phyloP scores from a whole-genome alignment of 2,329 filamentous ascomycete species.

The Aspergillus alliaceus region DNA sequence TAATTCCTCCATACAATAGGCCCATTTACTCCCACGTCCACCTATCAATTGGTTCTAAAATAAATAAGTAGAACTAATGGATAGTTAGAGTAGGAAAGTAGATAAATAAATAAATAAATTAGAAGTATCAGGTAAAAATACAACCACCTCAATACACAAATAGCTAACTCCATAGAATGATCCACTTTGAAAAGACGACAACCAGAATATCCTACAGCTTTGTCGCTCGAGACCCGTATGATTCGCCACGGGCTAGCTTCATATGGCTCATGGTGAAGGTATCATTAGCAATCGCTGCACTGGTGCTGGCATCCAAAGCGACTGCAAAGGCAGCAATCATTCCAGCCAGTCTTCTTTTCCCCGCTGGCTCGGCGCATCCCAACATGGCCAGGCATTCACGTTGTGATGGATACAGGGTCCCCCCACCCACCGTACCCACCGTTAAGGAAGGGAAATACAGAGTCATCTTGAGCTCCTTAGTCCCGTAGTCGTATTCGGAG shows the following conservation, averaged over 20 bases:
- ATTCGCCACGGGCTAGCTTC: neutral
- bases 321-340: slow-evolving; percentile 27
- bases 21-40: too few relatives aligned
- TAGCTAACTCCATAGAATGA: too few relatives aligned
- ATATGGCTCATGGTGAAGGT: slow-evolving; percentile 26
- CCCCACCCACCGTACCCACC: slow-evolving; percentile 27
- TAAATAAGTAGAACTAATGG: neutral
- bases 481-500: slow-evolving; percentile 18
- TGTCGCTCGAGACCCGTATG: neutral
- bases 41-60: too few relatives aligned
- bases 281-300: slow-evolving; percentile 17
- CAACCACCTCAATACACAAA: too few relatives aligned
- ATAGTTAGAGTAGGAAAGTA: neutral
- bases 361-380: slow-evolving; percentile 19
- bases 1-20: too few relatives aligned
- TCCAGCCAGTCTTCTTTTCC: slow-evolving; percentile 26
- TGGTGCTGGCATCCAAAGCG: slow-evolving; percentile 26
- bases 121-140: too few relatives aligned
- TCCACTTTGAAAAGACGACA: neutral
- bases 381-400: slow-evolving; percentile 26
- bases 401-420: slow-evolving; percentile 24
- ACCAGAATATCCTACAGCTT: neutral
- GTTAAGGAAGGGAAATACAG: slow-evolving; percentile 27
- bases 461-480: slow-evolving; percentile 19
- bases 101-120: neutral